Conservation (phyloP, 164 flowering plant genomes). For the Hamamelis virginiana region DNA sequence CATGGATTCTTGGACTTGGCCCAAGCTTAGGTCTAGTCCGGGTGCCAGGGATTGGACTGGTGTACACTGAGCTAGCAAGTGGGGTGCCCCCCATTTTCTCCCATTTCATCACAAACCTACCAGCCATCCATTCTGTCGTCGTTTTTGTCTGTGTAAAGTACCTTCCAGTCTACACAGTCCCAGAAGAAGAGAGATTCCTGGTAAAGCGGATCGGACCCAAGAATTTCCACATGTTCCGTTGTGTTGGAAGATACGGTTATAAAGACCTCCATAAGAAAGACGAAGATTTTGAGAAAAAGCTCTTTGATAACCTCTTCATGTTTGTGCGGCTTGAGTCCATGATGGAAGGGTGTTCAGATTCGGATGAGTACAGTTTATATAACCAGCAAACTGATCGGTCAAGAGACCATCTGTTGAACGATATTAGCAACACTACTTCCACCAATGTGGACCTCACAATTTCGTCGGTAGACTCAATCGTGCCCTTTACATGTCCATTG, state of each 20-base stretch:
- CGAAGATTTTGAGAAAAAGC: constrained; percentile 89
- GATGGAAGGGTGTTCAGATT: constrained; percentile 97
- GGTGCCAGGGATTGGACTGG: constrained; percentile 95
- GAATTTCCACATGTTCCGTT: constrained; percentile 91
- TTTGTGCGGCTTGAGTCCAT: constrained; percentile 83
- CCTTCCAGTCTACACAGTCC: constrained; percentile 93
- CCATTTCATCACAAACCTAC: constrained; percentile 93
- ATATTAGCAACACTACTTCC: constrained; percentile 31
- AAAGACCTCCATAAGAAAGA: constrained; percentile 95
- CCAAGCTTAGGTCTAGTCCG: constrained; percentile 95
- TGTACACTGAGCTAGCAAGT: constrained; percentile 90
- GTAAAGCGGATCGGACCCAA: constrained; percentile 93
- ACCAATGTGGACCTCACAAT: constrained; percentile 43
- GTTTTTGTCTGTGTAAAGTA: constrained; percentile 94
- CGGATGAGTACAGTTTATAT: constrained; percentile 57
- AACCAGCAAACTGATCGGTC: constrained; percentile 61
- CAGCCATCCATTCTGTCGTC: constrained; percentile 91
- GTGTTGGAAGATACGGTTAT: constrained; percentile 96
- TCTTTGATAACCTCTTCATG: constrained; percentile 67
- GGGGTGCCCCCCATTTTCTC: constrained; percentile 98
- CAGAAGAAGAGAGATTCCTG: constrained; percentile 82
- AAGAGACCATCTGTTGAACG: constrained; percentile 30
- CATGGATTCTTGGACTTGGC: constrained; percentile 95
- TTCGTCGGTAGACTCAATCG: constrained; percentile 67
- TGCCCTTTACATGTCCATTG: constrained; percentile 43